Percentiles rank a stretch among this genome's conserved stretches.
These are phyloP conservation scores for Penicillium manginii DNA, from an alignment of 495 filamentous ascomycete species.

Conservation along the genomic window DNA sequence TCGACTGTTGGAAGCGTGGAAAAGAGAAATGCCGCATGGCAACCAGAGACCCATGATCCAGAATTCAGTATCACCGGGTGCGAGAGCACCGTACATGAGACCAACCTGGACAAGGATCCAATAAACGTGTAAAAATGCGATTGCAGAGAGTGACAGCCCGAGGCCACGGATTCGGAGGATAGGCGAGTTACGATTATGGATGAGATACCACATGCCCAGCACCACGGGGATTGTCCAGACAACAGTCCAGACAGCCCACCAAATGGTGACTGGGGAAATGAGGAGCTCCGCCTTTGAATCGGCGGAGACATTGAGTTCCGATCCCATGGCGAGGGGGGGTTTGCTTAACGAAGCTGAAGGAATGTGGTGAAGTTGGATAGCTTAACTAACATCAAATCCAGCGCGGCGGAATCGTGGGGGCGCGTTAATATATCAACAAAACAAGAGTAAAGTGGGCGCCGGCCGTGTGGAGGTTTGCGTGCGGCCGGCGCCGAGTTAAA, in stretches of 20 bases:
- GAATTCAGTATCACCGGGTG: conserved; percentile 63
- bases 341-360: conserved; percentile 26
- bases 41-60: conserved; percentile 78
- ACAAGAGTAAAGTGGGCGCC: not conserved
- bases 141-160: conserved; percentile 58
- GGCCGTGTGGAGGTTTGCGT: not conserved
- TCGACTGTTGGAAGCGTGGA: conserved; percentile 69
- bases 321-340: conserved; percentile 34
- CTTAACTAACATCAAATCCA: conserved; percentile 11
- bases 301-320: conserved; percentile 37
- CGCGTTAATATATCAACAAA: conserved; percentile 5
- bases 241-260: conserved; percentile 38
- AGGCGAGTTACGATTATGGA: conserved; percentile 56
- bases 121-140: conserved; percentile 68
- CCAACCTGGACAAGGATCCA: conserved; percentile 61
- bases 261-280: conserved; percentile 35
- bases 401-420: conserved; percentile 3
- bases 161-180: conserved; percentile 68
- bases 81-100: conserved; percentile 60
- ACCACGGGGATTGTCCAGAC: conserved; percentile 60
- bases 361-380: conserved; percentile 38
- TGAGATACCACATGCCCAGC: conserved; percentile 57
- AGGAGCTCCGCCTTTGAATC: conserved; percentile 31
- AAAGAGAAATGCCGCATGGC: conserved; percentile 70
- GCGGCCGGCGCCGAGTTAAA: conserved; percentile 7